Base-by-base conservation (phyloP, 2,329 filamentous ascomycete species). In the Apiospora phragmitis region DNA sequence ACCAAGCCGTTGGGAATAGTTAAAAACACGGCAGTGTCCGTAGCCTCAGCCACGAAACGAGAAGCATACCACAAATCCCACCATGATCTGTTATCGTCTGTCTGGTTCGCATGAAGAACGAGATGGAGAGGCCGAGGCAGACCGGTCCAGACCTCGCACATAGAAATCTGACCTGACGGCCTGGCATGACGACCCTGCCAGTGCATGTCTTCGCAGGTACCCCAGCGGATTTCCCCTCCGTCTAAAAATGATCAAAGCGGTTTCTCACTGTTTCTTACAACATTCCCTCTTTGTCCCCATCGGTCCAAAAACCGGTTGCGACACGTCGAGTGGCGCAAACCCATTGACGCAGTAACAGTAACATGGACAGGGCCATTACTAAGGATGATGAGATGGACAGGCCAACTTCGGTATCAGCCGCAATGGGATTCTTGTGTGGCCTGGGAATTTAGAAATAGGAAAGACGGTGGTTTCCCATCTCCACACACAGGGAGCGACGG, bases 401-500 rank as follows among this genome's bases (percentile, higher is more conserved):
- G 72, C 74, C 73, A 75, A 71, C 70, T 62, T 74, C 76, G 77
- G 77, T 76, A 74, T 72, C 75, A 78, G 77, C 77, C 77, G 77
- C 77, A 77, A 79, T 79, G 75, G 77, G 75, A 70, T 75, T 78
- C 76, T 70, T 77, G 74, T 73, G 70, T 71, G 68, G 71, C 70
- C 71, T 69, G 76, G 76, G 76, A 71, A 76, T 77, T 77, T 76
- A 69, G 71, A 74, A 78, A 78, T 74, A 76, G 76, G 72, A 74
- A 77, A 77, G 76, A 74, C 74, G 73, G 69, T 72, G 71, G 73
- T 76, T 77, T 79, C 75, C 76, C 76, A 76, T 77, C 70, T 69
- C 65, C 70, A 69, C 68, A 71, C 71, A 71, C 43, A 73, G 71
- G 71, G 65, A 45, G 38, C 62, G 35, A 26, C 62, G 62, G 43